These are phyloP conservation scores for Lachnellula hyalina DNA, from an alignment of 2,329 filamentous ascomycete genomes.

Conservation along the genomic window DNA sequence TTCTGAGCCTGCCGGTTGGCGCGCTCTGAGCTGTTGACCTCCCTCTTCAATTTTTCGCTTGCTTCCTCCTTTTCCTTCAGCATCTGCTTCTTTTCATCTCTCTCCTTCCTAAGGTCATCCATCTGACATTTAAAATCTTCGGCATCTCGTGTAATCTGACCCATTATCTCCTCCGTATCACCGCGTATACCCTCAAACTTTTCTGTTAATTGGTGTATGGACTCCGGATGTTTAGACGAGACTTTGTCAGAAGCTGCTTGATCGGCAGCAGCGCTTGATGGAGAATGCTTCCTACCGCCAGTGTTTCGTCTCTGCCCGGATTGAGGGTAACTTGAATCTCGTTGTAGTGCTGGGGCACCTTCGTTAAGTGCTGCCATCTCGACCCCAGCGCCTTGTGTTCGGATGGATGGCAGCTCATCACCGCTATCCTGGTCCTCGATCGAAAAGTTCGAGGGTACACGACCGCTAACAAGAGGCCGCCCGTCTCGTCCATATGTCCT, in stretches of 20 bases:
- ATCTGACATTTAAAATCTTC: conserved; percentile 62
- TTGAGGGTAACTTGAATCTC: conserved; percentile 58
- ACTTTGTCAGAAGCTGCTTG: conserved; percentile 33
- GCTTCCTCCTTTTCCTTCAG: conserved; percentile 88
- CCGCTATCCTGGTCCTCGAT: conserved; percentile 48
- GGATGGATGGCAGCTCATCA: conserved; percentile 38
- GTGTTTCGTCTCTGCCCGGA: conserved; percentile 57
- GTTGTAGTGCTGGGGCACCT: conserved; percentile 52
- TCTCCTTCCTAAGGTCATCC: conserved; percentile 67
- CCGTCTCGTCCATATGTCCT: conserved; percentile 67
- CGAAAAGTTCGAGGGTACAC: conserved; percentile 51
- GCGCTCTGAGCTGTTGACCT: conserved; percentile 74
- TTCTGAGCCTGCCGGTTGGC: conserved; percentile 77
- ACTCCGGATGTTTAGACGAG: conserved; percentile 51
- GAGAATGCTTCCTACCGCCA: conserved; percentile 69
- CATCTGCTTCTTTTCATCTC: conserved; percentile 69
- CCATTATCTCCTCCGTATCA: conserved; percentile 75
- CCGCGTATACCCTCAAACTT: conserved; percentile 73
- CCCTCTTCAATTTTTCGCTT: conserved; percentile 75
- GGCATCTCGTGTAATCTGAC: conserved; percentile 65
- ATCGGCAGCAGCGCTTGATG: conserved; percentile 48
- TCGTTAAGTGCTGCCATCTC: conserved; percentile 60
- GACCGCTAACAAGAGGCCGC: conserved; percentile 53
- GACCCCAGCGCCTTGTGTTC: conserved; percentile 47
- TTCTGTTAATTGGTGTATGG: conserved; percentile 72